phyloP scores from a whole-genome alignment of 2,329 filamentous ascomycete genomes.

The Colletotrichum sp. region DNA sequence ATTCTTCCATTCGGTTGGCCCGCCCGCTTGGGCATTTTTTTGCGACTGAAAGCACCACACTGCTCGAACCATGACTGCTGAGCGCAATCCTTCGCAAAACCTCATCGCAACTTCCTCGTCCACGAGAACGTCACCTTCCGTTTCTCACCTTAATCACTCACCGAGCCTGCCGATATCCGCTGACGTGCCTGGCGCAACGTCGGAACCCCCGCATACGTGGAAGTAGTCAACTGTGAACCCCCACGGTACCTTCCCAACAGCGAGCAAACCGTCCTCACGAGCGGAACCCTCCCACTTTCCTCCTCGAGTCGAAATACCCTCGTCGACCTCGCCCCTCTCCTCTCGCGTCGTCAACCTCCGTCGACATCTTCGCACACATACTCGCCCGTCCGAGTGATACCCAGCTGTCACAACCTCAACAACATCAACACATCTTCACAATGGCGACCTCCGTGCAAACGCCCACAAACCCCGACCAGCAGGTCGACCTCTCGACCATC shows the following conservation, averaged over 20 bases:
- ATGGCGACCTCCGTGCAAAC: slow-evolving; percentile 39
- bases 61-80: background rate
- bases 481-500: slow-evolving; percentile 72
- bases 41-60: slow-evolving; percentile 15
- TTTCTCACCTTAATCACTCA: background rate
- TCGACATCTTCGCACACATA: background rate
- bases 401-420: background rate
- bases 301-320: background rate
- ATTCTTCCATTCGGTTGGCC: slow-evolving; percentile 3
- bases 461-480: slow-evolving; percentile 37
- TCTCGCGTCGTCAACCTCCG: background rate
- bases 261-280: slow-evolving; percentile 14
- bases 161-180: slow-evolving; percentile 20
- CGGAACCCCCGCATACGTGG: slow-evolving; percentile 14
- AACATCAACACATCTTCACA: slow-evolving; percentile 23
- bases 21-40: slow-evolving; percentile 25
- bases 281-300: slow-evolving; percentile 21
- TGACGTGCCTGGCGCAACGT: slow-evolving; percentile 46
- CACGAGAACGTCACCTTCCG: slow-evolving; percentile 10
- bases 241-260: slow-evolving; percentile 25
- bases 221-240: slow-evolving; percentile 30
- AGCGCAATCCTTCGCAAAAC: slow-evolving; percentile 19
- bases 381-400: background rate
- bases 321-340: background rate
- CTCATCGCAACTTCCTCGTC: slow-evolving; percentile 22